Evolutionary conservation across 495 filamentous ascomycete genomes (phyloP).

Genomic region (Neurospora tetraspora): DNA sequence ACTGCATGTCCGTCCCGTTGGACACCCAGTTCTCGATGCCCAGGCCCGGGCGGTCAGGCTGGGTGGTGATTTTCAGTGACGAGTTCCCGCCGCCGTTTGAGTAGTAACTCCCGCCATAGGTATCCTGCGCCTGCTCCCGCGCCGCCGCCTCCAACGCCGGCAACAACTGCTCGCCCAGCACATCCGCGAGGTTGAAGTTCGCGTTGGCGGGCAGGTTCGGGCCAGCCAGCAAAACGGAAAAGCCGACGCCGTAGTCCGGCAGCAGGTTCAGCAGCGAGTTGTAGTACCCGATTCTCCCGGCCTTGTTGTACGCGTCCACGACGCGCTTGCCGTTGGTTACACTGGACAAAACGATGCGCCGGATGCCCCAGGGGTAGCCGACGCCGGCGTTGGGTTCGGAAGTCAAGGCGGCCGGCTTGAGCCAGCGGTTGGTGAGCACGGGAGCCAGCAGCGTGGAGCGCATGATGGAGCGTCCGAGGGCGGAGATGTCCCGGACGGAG

Average conservation of each 20-base stretch:
- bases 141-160: conserved; percentile 37
- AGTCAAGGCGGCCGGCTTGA: conserved; percentile 44
- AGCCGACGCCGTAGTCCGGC: conserved; percentile 43
- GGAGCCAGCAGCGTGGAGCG: conserved; percentile 35
- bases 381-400: conserved; percentile 35
- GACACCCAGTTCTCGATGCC: conserved; percentile 38
- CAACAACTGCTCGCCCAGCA: conserved; percentile 30
- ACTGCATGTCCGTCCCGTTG: conserved; percentile 41
- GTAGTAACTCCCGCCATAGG: conserved; percentile 37
- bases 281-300: conserved; percentile 39
- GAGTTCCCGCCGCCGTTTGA: conserved; percentile 9
- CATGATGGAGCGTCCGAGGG: conserved; percentile 46
- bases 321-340: conserved; percentile 34
- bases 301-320: conserved; percentile 42
- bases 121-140: conserved; percentile 29
- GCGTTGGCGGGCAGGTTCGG: conserved; percentile 36
- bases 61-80: conserved; percentile 27
- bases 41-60: conserved; percentile 32
- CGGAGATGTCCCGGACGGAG: conserved; percentile 39
- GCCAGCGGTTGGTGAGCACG: conserved; percentile 42
- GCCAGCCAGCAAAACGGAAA: conserved; percentile 28
- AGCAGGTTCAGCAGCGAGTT: conserved; percentile 34
- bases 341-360: conserved; percentile 22
- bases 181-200: conserved; percentile 37
- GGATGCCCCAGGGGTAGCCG: conserved; percentile 51